phyloP scores from a whole-genome alignment of 2,329 filamentous ascomycete species.

The Diaporthe australafricana region DNA sequence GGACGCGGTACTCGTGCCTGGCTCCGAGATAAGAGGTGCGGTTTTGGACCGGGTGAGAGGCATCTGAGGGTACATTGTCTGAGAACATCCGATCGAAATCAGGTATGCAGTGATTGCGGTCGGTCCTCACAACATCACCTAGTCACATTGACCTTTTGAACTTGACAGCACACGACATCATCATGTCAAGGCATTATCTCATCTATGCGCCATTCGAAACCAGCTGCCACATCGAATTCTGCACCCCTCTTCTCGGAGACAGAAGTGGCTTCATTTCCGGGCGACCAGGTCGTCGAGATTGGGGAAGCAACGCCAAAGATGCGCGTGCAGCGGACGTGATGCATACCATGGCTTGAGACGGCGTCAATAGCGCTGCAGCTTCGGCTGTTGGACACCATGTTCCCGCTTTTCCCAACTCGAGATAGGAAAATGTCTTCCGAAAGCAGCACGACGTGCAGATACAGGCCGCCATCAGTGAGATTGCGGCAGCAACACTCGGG shows the following conservation, averaged over 20 bases:
- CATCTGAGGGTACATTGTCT: too few relatives aligned
- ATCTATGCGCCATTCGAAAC: not conserved
- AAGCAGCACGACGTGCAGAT: constrained; percentile 6
- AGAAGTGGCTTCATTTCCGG: not conserved
- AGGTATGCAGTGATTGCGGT: too few relatives aligned
- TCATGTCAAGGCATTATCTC: not conserved
- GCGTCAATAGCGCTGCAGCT: constrained; percentile 15
- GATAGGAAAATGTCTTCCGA: constrained; percentile 4
- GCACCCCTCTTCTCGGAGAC: not conserved
- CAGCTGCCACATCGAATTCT: not conserved
- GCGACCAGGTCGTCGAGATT: not conserved
- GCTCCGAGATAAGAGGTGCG: not conserved
- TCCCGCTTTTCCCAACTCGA: not conserved
- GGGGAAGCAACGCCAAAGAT: not conserved
- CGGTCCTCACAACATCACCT: not conserved
- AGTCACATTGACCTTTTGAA: not conserved
- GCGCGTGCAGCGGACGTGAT: not conserved
- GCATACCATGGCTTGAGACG: not conserved
- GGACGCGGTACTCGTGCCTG: not conserved
- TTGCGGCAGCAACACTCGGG: not conserved
- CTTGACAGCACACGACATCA: not conserved
- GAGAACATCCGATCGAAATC: not conserved
- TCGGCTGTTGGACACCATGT: not conserved
- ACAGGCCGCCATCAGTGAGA: not conserved
- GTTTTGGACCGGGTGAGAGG: not conserved